Evolutionary conservation across 2,329 filamentous ascomycete genomes (phyloP).

Genomic region (Seiridium cupressi): DNA sequence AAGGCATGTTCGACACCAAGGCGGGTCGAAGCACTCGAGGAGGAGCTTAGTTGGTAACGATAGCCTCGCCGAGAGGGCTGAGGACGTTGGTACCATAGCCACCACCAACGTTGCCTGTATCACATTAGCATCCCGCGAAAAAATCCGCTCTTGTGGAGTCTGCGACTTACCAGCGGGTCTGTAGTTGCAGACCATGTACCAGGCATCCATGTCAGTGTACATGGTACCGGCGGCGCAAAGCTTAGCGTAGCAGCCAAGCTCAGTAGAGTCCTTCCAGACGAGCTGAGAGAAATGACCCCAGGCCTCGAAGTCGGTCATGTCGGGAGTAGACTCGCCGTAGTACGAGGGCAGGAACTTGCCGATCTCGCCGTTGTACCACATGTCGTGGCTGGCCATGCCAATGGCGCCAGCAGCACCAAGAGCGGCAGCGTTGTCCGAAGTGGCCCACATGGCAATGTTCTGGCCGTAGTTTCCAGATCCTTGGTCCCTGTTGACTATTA

Average conservation of each 20-base stretch:
- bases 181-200: conserved; percentile 91
- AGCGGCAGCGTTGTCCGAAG: conserved; percentile 32
- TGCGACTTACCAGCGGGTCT: conserved; percentile 61
- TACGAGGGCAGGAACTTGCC: conserved; percentile 47
- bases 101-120: conserved; percentile 51
- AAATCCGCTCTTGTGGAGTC: neutral
- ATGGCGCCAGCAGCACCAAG: conserved; percentile 56
- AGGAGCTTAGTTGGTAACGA: conserved; percentile 16
- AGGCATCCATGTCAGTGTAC: conserved; percentile 48
- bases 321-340: conserved; percentile 61
- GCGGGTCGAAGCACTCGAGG: neutral
- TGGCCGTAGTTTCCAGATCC: conserved; percentile 75
- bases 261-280: conserved; percentile 63
- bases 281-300: conserved; percentile 79
- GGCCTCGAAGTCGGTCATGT: conserved; percentile 58
- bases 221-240: conserved; percentile 53
- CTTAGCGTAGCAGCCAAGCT: conserved; percentile 61
- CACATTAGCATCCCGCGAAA: neutral
- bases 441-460: conserved; percentile 74
- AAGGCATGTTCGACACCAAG: conserved; percentile 6
- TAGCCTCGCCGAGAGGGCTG: conserved; percentile 33
- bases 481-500: conserved; percentile 42
- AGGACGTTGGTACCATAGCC: conserved; percentile 49
- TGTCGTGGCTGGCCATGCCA: conserved; percentile 68
- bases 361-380: conserved; percentile 88